Evolutionary conservation across 2,329 filamentous ascomycete genomes (phyloP), one percentile per base, ranked within the genome.

Genomic region (Acrodontium crateriforme): DNA sequence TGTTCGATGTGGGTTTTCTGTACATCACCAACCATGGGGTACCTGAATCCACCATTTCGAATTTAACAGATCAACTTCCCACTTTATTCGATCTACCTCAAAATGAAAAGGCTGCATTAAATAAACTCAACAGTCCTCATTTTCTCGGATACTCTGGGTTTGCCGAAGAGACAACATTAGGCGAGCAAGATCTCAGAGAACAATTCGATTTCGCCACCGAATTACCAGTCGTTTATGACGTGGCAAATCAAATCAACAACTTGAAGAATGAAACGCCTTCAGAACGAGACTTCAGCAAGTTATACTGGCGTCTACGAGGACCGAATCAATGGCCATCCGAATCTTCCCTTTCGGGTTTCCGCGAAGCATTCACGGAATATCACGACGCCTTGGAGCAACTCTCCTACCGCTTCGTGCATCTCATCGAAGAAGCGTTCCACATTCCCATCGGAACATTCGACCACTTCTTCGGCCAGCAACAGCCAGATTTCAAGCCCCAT

Each of bases 141-240:
- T 72, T 75, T 31, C 52, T 75, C 2, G 71, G 71, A 0, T 74
- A 73, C 42, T 69, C 65, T 35, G 60, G 55, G 1, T 58, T 60
- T 11, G 69, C 68, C 0, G 54, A 62, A 14, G 71, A 74, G 44
- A 67, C 52, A 0, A 75, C 71, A 2, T 62, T 65, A 0, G 66
- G 67, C 0, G 49, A 52, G 28, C 40, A 49, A 9, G 70, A 75
- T 41, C 49, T 56, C 11, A 52, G 69, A 11, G 69, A 75, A 44
- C 70, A 74, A 39, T 65, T 71, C 25, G 69, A 74, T 42, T 67
- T 69, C 41, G 69, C 65, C 9, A 73, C 67, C 0, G 69, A 74
- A 37, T 47, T 72, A 16, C 31, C 49, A 0, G 53, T 48, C 1
- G 53, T 41, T 2, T 59, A 56, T 44, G 25, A 39, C 1, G 15